Conservation (phyloP, 75 land plant genomes). For the Larix kaempferi region DNA sequence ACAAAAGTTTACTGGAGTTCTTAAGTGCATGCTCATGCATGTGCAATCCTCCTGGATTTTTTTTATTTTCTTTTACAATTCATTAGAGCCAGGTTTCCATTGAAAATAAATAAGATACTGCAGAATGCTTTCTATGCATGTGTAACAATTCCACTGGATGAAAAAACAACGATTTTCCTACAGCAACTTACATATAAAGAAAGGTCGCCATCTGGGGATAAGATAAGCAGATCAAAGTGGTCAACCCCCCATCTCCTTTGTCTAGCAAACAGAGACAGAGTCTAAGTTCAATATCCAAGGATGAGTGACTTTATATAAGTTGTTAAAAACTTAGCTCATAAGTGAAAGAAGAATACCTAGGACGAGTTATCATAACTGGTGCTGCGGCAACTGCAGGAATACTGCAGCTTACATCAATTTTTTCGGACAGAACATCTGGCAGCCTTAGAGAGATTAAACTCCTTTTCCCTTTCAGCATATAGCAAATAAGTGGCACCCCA, state of each 20-base stretch:
- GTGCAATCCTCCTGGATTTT: not conserved
- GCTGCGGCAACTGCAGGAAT: constrained; percentile 84
- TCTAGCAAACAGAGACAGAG: constrained; percentile 33
- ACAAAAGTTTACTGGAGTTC: not conserved
- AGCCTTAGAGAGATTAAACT: constrained; percentile 64
- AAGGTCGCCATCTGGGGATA: constrained; percentile 59
- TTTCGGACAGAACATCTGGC: constrained; percentile 37
- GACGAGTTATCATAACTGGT: constrained; percentile 78
- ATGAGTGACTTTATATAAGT: not conserved
- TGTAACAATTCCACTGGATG: not conserved
- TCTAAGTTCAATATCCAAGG: not conserved
- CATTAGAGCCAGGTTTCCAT: not conserved
- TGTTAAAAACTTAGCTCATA: not conserved
- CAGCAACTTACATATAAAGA: constrained; percentile 65
- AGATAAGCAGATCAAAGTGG: constrained; percentile 54
- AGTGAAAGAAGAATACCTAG: constrained; percentile 41
- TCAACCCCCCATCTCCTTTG: constrained; percentile 41
- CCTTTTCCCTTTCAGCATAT: constrained; percentile 67
- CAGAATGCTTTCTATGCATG: not conserved
- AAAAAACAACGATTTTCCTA: not conserved
- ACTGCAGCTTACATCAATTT: constrained; percentile 72
- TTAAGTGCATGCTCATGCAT: not conserved
- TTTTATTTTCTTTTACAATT: not conserved
- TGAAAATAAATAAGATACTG: not conserved
- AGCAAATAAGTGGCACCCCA: constrained; percentile 68